phyloP scores from a whole-genome alignment of 2,329 filamentous ascomycete species.

The Ceratocystis harringtonii region DNA sequence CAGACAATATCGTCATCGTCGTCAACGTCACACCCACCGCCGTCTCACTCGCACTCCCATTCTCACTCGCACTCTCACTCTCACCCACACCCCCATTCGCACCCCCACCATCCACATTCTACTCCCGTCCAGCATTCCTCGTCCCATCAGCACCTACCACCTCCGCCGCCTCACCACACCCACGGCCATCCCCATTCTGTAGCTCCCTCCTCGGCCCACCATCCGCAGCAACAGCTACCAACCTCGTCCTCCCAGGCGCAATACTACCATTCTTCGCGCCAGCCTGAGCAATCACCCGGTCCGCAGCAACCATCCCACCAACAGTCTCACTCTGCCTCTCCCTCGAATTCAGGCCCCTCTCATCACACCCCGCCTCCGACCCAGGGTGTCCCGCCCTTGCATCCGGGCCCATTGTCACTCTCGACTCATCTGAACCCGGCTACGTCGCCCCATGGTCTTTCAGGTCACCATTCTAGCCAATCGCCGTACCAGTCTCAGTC shows the following conservation, averaged over 20 bases:
- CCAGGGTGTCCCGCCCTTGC: background rate
- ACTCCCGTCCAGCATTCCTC: background rate
- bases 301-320: background rate
- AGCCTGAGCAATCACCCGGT: background rate
- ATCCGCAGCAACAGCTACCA: background rate
- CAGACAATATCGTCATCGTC: constrained; percentile 22
- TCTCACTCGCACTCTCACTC: background rate
- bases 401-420: background rate
- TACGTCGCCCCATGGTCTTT: background rate
- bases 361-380: background rate
- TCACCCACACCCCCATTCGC: constrained; percentile 17
- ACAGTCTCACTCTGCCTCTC: background rate
- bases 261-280: constrained; percentile 1
- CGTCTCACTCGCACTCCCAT: constrained; percentile 18
- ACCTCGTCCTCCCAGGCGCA: constrained; percentile 18
- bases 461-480: background rate
- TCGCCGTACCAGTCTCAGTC: constrained; percentile 19
- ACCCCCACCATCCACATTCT: constrained; percentile 20
- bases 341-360: background rate
- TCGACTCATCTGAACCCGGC: constrained; percentile 13
- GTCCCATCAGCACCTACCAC: constrained; percentile 22
- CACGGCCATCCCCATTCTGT: background rate
- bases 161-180: constrained; percentile 19
- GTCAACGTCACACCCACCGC: constrained; percentile 22
- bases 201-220: background rate